Base-by-base conservation (phyloP, 164 flowering plant genomes). In the Pachysandra terminalis region DNA sequence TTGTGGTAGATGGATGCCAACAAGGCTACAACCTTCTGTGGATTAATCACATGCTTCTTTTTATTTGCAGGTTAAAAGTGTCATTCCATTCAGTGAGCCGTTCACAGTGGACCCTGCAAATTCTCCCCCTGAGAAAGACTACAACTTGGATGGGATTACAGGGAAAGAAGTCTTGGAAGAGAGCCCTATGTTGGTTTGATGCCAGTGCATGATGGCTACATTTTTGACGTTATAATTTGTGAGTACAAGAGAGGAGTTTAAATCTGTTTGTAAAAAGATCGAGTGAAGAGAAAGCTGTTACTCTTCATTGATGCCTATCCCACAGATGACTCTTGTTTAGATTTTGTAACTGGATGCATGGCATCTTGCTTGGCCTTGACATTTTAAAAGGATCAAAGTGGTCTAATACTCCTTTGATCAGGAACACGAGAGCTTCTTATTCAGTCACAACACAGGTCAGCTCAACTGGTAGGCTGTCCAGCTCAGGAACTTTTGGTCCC, bases 91-190 rank as follows among this genome's bases (percentile, higher is more conserved):
- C 65, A 87, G 93, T 56, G 97, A 95, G 73, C 88, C 91, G 41
- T 95, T 81, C 64, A 82, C 86, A 0, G 86, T 95, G 63, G 97
- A 95, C 80, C 97, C 96, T 22, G 87, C 87, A 75, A 95, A 91
- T 71, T 97, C 92, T 65, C 98, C 98, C 8, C 89, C 86, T 13
- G 93, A 95, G 78, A 95, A 92, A 82, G 96, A 95, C 67, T 95
- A 91, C 68, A 66, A 92, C 19, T 59, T 73, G 70, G 97, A 89
- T n/a, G 97, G 96, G n/a, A 84, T 95, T 64, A 95, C 93, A 12
- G 98, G 98, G 56, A 95, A 95, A 75, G 97, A 87, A 78, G 73
- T 59, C 55, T 68, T 86, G 52, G 91, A 90, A 67, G 74, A 75
- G 71, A 79, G 69, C 52, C 83, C 90, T 22, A 77, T 75, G 64